Percentiles rank a stretch among this genome's conserved stretches.
Conservation (phyloP, 148 eudicot genomes). For the Pouteria glomerata region DNA sequence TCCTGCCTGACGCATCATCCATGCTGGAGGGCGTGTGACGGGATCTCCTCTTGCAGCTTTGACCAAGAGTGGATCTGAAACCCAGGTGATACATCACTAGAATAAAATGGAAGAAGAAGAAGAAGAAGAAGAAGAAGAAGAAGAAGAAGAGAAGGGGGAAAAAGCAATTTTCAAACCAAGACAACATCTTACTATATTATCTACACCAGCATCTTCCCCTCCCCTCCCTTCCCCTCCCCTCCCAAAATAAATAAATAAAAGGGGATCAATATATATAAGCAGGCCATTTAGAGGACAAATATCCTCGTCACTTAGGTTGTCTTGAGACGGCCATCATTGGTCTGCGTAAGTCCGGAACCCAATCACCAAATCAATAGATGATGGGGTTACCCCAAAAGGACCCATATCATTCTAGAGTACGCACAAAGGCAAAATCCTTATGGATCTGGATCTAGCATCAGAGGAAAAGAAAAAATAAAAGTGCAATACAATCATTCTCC, state of each 20-base stretch:
- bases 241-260: background rate
- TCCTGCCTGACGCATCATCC: constrained; percentile 99
- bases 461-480: background rate
- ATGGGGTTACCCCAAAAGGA: background rate
- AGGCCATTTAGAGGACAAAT: background rate
- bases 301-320: background rate
- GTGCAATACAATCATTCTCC: background rate
- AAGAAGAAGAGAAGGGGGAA: background rate
- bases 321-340: too few species aligned
- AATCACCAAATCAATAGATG: background rate
- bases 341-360: too few species aligned
- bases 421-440: background rate
- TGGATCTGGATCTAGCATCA: background rate
- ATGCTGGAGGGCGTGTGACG: constrained; percentile 90
- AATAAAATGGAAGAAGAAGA: background rate
- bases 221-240: background rate
- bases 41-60: constrained; percentile 84
- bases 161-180: too few species aligned
- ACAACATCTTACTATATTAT: background rate
- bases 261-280: background rate
- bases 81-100: background rate
- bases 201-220: too few species aligned
- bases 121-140: background rate
- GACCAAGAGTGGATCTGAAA: constrained; percentile 81
- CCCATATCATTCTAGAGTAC: background rate